Conservation (phyloP, 1,284 basidiomycete genomes). For the Apiotrichum gamsii region DNA sequence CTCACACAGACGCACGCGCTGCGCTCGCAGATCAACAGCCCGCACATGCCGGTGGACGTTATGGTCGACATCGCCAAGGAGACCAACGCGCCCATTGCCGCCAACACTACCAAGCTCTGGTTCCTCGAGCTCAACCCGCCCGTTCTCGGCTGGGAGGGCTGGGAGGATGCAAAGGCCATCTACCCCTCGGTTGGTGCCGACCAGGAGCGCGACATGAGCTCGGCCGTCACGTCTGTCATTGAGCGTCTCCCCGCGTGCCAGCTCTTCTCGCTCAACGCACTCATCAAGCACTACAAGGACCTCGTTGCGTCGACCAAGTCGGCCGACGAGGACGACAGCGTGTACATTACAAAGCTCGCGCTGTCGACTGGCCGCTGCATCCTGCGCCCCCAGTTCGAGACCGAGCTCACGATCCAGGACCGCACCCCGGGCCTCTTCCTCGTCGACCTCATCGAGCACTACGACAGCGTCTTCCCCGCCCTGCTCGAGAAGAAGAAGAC, state of each 20-base stretch:
- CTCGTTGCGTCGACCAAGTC: slow-evolving; percentile 63
- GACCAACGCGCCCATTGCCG: slow-evolving; percentile 79
- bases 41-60: slow-evolving; percentile 57
- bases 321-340: slow-evolving; percentile 57
- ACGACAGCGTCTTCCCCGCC: slow-evolving; percentile 67
- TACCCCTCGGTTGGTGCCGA: slow-evolving; percentile 67
- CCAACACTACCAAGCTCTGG: slow-evolving; percentile 75
- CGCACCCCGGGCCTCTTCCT: slow-evolving; percentile 73
- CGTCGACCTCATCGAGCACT: slow-evolving; percentile 75
- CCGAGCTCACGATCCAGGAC: slow-evolving; percentile 74
- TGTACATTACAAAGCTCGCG: slow-evolving; percentile 78
- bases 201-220: slow-evolving; percentile 56
- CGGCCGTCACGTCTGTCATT: slow-evolving; percentile 63
- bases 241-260: slow-evolving; percentile 71
- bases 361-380: slow-evolving; percentile 78
- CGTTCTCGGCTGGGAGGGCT: slow-evolving; percentile 67
- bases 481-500: slow-evolving; percentile 75
- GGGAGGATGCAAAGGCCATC: slow-evolving; percentile 77
- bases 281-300: slow-evolving; percentile 68
- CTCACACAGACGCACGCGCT: slow-evolving; percentile 73
- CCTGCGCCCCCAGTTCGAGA: slow-evolving; percentile 74
- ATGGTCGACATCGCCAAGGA: slow-evolving; percentile 64
- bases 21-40: slow-evolving; percentile 69
- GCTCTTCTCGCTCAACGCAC: slow-evolving; percentile 69
- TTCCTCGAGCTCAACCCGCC: slow-evolving; percentile 77